Conservation (phyloP, 352 stramenopile genomes). For the Phytophthora pistaciae region DNA sequence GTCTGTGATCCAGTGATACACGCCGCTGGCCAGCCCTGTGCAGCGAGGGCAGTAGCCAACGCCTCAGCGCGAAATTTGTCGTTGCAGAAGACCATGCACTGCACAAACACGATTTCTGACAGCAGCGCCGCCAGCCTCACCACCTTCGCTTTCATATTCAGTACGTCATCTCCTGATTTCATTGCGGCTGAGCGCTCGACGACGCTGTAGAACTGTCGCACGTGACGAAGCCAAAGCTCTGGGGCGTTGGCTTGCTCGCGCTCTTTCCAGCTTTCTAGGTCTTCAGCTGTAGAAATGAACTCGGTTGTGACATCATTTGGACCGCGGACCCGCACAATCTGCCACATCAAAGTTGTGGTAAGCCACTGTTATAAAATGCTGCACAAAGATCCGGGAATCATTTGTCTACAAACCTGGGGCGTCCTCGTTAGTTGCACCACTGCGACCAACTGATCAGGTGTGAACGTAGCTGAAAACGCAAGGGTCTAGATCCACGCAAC, state of each 20-base stretch:
- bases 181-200: slow-evolving; percentile 25
- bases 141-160: slow-evolving; percentile 69
- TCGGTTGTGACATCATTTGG: slow-evolving; percentile 71
- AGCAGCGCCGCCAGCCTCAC: slow-evolving; percentile 62
- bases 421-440: slow-evolving; percentile 66
- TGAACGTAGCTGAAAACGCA: slow-evolving; percentile 84
- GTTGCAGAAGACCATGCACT: slow-evolving; percentile 90
- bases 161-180: slow-evolving; percentile 7
- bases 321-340: slow-evolving; percentile 77
- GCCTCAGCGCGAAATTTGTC: slow-evolving; percentile 83
- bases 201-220: slow-evolving; percentile 78
- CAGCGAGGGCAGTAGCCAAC: slow-evolving; percentile 55
- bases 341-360: neutral
- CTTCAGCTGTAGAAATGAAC: slow-evolving; percentile 57
- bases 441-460: slow-evolving; percentile 64
- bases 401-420: slow-evolving; percentile 52
- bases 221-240: slow-evolving; percentile 79
- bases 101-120: slow-evolving; percentile 72
- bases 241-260: slow-evolving; percentile 52
- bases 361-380: neutral
- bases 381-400: neutral
- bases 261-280: slow-evolving; percentile 57
- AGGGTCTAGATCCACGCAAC: slow-evolving; percentile 53
- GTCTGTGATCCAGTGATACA: slow-evolving; percentile 77
- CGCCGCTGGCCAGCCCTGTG: slow-evolving; percentile 63